Evolutionary conservation across 495 filamentous ascomycete genomes (phyloP), one percentile per base, ranked within the genome.

Genomic region (Annulohypoxylon stygium): DNA sequence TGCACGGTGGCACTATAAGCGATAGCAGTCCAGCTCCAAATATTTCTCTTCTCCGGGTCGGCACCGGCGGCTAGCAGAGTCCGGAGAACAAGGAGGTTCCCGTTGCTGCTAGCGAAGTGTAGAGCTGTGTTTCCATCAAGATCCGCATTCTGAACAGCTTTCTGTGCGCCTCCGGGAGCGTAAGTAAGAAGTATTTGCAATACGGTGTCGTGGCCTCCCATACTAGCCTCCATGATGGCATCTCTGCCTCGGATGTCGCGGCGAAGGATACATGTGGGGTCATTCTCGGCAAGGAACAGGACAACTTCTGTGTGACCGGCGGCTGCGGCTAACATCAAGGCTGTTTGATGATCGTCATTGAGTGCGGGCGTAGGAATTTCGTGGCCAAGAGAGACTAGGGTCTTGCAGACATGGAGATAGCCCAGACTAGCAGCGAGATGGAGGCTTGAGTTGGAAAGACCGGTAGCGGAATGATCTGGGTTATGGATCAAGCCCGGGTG

Each of bases 351-450:
- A 34, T 89, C 82, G 72, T 89, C 87, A 77, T 95, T 95, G 66
- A 89, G 86, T 47, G 87, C 88, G 53, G 93, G 87, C 43, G 86
- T 84, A 25, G 81, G 83, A 43, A 80, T 75, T 63, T 91, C 90
- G 81, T 93, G 89, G 36, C 81, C 82, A 25, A 84, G 79, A n/a
- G 78, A 68, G 61, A 91, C 76, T 54, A 91, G 85, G 62, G 86
- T 72, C 55, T 80, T 78, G 78, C 86, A 88, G 69, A 94, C 90
- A 14, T 86, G 77, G 11, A 89, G 79, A 73, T 89, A 86, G n/a
- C 92, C 92, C 54, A 91, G 85, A 34, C 85, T 83, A 26, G 90
- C 90, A 33, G 92, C 90, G 8, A 96, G 86, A 79, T 97, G 93
- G 10, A 97, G 86, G 53, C 87, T 91, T 12, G 93, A 94, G 79